Evolutionary conservation across 306 rosid species (phyloP).

Genomic region (Ziziphus jujuba): DNA sequence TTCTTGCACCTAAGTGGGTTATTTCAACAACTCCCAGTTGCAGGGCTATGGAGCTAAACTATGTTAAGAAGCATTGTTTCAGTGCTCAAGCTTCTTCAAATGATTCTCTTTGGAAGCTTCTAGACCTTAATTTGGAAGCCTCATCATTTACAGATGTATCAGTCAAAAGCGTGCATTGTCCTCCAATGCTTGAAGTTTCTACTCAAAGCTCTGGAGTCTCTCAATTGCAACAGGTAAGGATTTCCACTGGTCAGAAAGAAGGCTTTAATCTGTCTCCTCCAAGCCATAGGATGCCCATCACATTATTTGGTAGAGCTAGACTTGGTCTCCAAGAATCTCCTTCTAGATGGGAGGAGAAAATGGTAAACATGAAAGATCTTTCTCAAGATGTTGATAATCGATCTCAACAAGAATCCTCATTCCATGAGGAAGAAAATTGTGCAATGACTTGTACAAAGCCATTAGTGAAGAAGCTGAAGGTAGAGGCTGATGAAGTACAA

Average conservation of each 20-base stretch:
- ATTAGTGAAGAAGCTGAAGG: constrained; percentile 19
- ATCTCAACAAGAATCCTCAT: constrained; percentile 25
- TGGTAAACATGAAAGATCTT: constrained; percentile 21
- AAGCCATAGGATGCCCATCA: constrained; percentile 42
- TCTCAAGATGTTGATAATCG: constrained; percentile 30
- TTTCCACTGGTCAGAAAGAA: constrained; percentile 28
- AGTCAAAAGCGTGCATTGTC: constrained; percentile 24
- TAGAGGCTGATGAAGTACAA: constrained; percentile 10
- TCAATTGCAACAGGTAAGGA: constrained; percentile 39
- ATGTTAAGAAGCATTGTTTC: constrained; percentile 61
- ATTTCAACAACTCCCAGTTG: constrained; percentile 84
- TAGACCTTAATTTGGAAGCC: constrained; percentile 44
- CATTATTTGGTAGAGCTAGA: constrained; percentile 84
- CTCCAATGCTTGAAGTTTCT: constrained; percentile 35
- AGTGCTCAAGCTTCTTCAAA: constrained; percentile 35
- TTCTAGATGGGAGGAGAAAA: constrained; percentile 30
- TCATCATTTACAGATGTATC: constrained; percentile 31
- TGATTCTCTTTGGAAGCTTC: constrained; percentile 56
- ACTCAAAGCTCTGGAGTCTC: constrained; percentile 30
- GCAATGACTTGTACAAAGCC: constrained; percentile 33
- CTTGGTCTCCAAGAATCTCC: constrained; percentile 40
- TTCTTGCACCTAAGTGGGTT: constrained; percentile 84
- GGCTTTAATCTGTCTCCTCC: constrained; percentile 35
- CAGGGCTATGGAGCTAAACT: constrained; percentile 69
- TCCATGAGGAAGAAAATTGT: constrained; percentile 23